Percentiles rank a stretch among this genome's conserved stretches.
Evolutionary conservation across 2,329 filamentous ascomycete species (phyloP).

Genomic region (Pestalotiopsis sp.): DNA sequence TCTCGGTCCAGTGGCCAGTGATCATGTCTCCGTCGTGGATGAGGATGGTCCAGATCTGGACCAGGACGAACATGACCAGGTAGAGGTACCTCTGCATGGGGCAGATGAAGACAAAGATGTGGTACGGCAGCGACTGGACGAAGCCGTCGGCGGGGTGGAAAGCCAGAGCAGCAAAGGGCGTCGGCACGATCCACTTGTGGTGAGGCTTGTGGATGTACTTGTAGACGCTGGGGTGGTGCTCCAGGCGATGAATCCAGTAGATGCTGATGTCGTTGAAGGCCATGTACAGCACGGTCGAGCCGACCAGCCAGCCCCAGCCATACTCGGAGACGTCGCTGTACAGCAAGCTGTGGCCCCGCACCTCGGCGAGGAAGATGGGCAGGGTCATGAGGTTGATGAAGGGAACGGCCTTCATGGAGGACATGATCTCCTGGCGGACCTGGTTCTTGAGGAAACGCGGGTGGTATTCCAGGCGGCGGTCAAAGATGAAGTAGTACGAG

Average conservation of each 20-base stretch:
- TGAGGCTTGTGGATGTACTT: constrained; percentile 93
- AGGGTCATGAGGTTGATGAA: constrained; percentile 47
- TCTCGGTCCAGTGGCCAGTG: constrained; percentile 47
- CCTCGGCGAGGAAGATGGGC: constrained; percentile 48
- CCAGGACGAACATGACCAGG: constrained; percentile 43
- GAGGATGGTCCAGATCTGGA: constrained; percentile 52
- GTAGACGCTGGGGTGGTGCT: constrained; percentile 77
- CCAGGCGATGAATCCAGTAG: constrained; percentile 72
- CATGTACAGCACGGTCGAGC: constrained; percentile 44
- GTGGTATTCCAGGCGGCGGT: constrained; percentile 47
- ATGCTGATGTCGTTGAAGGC: constrained; percentile 48
- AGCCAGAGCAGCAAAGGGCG: constrained; percentile 48
- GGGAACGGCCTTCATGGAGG: constrained; percentile 44
- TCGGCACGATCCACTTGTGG: constrained; percentile 79
- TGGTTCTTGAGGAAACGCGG: constrained; percentile 52
- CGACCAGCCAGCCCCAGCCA: constrained; percentile 40
- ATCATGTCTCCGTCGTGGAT: constrained; percentile 54
- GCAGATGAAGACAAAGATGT: constrained; percentile 46
- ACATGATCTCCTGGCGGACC: constrained; percentile 44
- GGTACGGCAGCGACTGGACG: constrained; percentile 48
- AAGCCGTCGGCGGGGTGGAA: constrained; percentile 51
- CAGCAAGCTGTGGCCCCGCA: constrained; percentile 47
- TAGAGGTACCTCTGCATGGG: constrained; percentile 49
- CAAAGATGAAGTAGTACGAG: constrained; percentile 71
- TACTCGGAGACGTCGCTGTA: constrained; percentile 42